Conservation (phyloP, 2,329 filamentous ascomycete species). For the Penicillium sp. region DNA sequence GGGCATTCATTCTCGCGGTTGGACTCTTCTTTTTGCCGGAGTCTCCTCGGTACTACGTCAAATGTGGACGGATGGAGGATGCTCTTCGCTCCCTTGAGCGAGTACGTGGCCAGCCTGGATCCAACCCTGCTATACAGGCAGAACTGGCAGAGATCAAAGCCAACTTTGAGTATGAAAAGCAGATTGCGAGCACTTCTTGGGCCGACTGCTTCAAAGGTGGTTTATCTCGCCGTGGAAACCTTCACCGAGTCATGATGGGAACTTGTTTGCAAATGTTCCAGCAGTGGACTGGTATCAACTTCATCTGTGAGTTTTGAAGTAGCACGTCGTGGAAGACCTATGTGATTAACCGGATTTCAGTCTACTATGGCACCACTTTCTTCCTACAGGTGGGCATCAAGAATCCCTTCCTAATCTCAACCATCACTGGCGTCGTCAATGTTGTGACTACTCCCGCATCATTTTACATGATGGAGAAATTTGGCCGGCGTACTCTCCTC, state of each 20-base stretch:
- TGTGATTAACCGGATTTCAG: slow-evolving; percentile 10
- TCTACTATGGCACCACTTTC: slow-evolving; percentile 84
- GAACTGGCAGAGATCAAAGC: slow-evolving; percentile 86
- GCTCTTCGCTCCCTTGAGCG: slow-evolving; percentile 66
- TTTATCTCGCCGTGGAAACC: slow-evolving; percentile 54
- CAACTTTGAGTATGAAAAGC: slow-evolving; percentile 83
- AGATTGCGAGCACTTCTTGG: slow-evolving; percentile 61
- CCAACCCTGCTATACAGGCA: slow-evolving; percentile 74
- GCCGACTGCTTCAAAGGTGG: slow-evolving; percentile 70
- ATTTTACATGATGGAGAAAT: slow-evolving; percentile 83
- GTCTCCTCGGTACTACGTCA: slow-evolving; percentile 83
- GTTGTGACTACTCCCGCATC: slow-evolving; percentile 82
- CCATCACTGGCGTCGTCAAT: slow-evolving; percentile 87
- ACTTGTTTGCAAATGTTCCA: slow-evolving; percentile 79
- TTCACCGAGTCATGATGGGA: slow-evolving; percentile 71
- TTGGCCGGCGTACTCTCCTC: slow-evolving; percentile 79
- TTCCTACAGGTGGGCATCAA: slow-evolving; percentile 75
- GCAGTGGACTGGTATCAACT: slow-evolving; percentile 85
- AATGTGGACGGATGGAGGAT: slow-evolving; percentile 69
- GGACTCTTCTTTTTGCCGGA: slow-evolving; percentile 80
- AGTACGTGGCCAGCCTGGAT: slow-evolving; percentile 73
- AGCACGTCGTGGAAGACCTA: not conserved
- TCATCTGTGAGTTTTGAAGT: slow-evolving; percentile 62
- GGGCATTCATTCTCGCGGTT: slow-evolving; percentile 74
- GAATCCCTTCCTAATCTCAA: slow-evolving; percentile 79